Base-by-base conservation (phyloP, 257 asterid genomes). In the Scutellaria barbata region DNA sequence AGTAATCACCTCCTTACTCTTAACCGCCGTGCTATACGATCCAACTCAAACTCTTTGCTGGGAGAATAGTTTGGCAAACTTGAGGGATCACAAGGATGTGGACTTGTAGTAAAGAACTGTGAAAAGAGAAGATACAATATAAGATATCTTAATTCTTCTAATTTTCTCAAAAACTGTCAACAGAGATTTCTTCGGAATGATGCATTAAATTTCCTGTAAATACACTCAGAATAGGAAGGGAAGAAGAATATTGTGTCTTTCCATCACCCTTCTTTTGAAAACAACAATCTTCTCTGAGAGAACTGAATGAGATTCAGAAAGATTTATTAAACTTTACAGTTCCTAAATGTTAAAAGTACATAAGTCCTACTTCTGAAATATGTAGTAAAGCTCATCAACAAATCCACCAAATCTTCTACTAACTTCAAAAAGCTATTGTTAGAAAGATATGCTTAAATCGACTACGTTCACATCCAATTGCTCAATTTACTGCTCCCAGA, bases 11-110 rank as follows among this genome's bases (percentile, higher is more conserved):
- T 91, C 83, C 97, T 87, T 71, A 96, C 85, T 81, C 88, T 96
- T 22, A 22, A 22, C 25, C 25, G 25, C 25, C 25, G 25, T 1
- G 25, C 82, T 89, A 91, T 94, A 7, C 95, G 96, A 77, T 22
- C 89, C 96, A 72, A 90, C 84, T 22, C 25, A 22, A 22, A 22
- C 84, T 93, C 98, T 75, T 93, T 93, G 83, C 97, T 89, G 43
- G 99, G 99, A 71, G 97, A 96, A 83, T 94, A 94, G 64, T 81
- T 91, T 2, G 99, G 99, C 77, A 94, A 85, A 77, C 91, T 86
- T 59, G 95, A 91, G 66, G 99, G 99, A 59, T 91, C 95, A 77
- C 96, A 94, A 42, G 99, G 96, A 79, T 83, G 85, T 0, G 99
- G 99, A 54, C 72, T 83, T 73, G 92, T 85, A 39, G 83, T 79